These are phyloP conservation scores for Nematocida sp. DNA, from an alignment of 371 early-diverging fungal species.

Conservation along the genomic window DNA sequence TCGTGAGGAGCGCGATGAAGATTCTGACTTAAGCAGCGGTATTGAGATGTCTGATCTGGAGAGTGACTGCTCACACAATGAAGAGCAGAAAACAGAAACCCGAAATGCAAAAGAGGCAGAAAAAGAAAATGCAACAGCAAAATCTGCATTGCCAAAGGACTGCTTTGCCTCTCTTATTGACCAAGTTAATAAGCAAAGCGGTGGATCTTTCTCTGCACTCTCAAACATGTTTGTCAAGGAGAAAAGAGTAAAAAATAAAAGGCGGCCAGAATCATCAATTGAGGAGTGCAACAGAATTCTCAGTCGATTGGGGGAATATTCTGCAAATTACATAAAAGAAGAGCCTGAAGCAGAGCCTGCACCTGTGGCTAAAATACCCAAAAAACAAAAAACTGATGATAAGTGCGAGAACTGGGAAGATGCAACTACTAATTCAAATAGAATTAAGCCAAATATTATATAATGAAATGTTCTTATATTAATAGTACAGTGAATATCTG, in stretches of 20 bases:
- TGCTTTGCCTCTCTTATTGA: conserved; percentile 32
- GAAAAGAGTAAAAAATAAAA: background rate
- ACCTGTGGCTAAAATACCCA: background rate
- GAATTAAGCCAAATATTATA: conserved; percentile 41
- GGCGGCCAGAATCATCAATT: background rate
- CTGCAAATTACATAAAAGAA: background rate
- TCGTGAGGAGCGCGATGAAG: background rate
- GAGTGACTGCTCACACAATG: background rate
- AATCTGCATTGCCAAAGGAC: background rate
- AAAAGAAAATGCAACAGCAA: background rate
- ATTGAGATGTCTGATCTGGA: background rate
- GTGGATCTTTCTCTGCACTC: background rate
- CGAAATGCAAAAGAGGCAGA: background rate
- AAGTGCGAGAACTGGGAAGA: conserved; percentile 59
- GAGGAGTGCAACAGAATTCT: conserved; percentile 25
- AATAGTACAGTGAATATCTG: no score
- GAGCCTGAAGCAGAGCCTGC: background rate
- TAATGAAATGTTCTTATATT: background rate
- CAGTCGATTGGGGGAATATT: conserved; percentile 4
- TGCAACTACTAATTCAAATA: background rate
- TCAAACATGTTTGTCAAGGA: background rate
- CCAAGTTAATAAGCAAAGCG: conserved; percentile 1
- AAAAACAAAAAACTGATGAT: conserved; percentile 4
- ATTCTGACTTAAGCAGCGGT: conserved; percentile 18
- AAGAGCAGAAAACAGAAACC: background rate